Evolutionary conservation across 345 rosid genomes (phyloP).

Genomic region (Eucalyptus albens): DNA sequence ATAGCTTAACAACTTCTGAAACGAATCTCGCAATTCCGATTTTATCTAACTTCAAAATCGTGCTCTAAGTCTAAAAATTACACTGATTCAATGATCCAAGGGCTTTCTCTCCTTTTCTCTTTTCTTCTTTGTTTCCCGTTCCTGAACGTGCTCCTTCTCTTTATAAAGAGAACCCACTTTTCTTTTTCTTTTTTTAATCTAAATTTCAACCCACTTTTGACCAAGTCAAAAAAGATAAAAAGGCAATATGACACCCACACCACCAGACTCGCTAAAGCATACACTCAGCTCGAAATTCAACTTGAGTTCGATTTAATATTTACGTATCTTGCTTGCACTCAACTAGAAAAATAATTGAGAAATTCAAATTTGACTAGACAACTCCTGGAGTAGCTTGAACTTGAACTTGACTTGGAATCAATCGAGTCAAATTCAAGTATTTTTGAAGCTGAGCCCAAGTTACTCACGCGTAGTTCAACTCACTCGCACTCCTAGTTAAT

Average conservation of each 20-base stretch:
- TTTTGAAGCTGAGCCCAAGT: neutral
- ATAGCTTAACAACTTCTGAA: neutral
- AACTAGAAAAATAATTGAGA: neutral
- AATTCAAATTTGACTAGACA: neutral
- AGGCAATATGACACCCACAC: neutral
- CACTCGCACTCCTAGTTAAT: neutral
- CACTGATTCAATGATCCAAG: neutral
- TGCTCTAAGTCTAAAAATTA: neutral
- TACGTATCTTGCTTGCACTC: neutral
- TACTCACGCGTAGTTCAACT: neutral
- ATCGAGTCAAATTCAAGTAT: neutral
- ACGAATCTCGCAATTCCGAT: accelerated
- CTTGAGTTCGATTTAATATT: neutral
- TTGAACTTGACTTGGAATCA: neutral
- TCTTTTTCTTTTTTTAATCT: neutral
- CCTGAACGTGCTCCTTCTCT: neutral
- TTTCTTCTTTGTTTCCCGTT: neutral
- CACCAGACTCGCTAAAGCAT: neutral
- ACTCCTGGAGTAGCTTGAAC: neutral
- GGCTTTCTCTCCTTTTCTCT: neutral
- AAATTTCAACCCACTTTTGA: neutral
- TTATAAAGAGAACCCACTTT: neutral
- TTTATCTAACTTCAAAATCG: neutral
- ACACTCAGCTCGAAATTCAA: too few species aligned
- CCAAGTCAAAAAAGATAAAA: neutral